A percentile compares a stretch with the other conserved stretches of the same genome.
These are phyloP conservation scores for Cardamine chenopodiifolia DNA, from an alignment of 345 rosid species.

Conservation along the genomic window DNA sequence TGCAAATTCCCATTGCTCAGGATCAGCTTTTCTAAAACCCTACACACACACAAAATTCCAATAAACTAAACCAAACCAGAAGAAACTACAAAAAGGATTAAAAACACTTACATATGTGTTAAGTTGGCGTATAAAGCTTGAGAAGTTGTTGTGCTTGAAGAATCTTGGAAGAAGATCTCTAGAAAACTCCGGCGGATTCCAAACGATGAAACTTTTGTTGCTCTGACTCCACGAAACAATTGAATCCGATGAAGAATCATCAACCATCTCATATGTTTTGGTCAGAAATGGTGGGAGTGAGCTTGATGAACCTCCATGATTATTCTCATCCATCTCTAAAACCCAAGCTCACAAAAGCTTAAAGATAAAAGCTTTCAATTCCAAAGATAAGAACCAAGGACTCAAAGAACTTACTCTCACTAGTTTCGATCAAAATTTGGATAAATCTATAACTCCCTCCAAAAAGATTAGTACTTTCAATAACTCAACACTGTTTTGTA, in stretches of 20 bases:
- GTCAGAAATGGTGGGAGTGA: conserved; percentile 89
- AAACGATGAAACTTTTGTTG: conserved; percentile 78
- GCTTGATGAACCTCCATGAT: conserved; percentile 59
- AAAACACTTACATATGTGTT: conserved; percentile 78
- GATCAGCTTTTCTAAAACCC: conserved; percentile 93
- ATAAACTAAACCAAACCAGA: not conserved
- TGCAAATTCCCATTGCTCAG: conserved; percentile 95
- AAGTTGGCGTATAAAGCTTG: conserved; percentile 96
- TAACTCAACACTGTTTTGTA: not conserved
- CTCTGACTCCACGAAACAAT: conserved; percentile 78
- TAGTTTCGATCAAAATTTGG: conserved; percentile 6
- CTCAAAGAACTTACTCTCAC: not conserved
- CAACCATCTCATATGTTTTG: conserved; percentile 93
- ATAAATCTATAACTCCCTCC: conserved; percentile 21
- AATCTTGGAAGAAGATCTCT: conserved; percentile 79
- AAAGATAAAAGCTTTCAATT: not conserved
- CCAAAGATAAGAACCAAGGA: not conserved
- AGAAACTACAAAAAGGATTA: not conserved
- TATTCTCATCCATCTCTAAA: conserved; percentile 68
- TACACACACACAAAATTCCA: conserved; percentile 26
- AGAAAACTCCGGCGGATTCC: conserved; percentile 81
- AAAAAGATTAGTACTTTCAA: conserved; percentile 26
- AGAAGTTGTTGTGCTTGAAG: conserved; percentile 91
- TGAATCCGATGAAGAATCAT: conserved; percentile 72
- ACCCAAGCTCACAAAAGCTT: not conserved